Percentiles rank a stretch among this genome's conserved stretches.
Evolutionary conservation across 2,329 filamentous ascomycete species (phyloP).

Genomic region (Beauveria caledonica): DNA sequence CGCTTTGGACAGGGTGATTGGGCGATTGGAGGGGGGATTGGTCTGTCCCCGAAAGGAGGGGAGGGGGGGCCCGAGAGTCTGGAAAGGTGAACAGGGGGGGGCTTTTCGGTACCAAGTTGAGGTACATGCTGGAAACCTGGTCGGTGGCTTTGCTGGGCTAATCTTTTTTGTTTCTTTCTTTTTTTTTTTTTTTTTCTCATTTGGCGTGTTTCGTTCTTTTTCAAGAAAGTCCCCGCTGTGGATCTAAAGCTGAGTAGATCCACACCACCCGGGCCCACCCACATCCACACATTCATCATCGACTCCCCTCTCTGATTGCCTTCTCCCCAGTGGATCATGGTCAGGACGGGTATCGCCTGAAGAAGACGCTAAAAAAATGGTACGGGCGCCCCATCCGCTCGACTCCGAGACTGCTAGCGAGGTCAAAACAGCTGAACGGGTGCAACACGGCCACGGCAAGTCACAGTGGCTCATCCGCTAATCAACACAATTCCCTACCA

Average conservation of each 20-base stretch:
- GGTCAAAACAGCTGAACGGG: not conserved
- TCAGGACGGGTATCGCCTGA: constrained; percentile 9
- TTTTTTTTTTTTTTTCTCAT: not conserved
- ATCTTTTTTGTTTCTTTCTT: not conserved
- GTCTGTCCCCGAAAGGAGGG: not conserved
- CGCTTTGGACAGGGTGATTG: constrained; percentile 3
- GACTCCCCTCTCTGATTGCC: not conserved
- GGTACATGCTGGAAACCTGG: not conserved
- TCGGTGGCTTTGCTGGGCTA: not conserved
- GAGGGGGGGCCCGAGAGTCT: constrained; percentile 11
- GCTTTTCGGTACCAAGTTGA: not conserved
- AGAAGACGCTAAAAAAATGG: not conserved
- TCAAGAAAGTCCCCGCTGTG: too few relatives aligned
- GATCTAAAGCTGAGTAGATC: not conserved
- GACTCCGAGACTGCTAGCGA: too few relatives aligned
- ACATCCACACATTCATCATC: not conserved
- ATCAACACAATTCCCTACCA: too few relatives aligned
- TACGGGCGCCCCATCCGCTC: not conserved
- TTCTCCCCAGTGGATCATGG: constrained; percentile 1
- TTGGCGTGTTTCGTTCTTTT: too few relatives aligned
- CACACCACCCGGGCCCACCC: not conserved
- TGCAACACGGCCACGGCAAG: not conserved
- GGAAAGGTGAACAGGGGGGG: constrained; percentile 6
- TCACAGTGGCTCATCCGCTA: too few relatives aligned
- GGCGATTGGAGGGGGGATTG: not conserved